These are phyloP conservation scores for Lactarius akahatsu DNA, from an alignment of 768 basidiomycete species.

Conservation along the genomic window DNA sequence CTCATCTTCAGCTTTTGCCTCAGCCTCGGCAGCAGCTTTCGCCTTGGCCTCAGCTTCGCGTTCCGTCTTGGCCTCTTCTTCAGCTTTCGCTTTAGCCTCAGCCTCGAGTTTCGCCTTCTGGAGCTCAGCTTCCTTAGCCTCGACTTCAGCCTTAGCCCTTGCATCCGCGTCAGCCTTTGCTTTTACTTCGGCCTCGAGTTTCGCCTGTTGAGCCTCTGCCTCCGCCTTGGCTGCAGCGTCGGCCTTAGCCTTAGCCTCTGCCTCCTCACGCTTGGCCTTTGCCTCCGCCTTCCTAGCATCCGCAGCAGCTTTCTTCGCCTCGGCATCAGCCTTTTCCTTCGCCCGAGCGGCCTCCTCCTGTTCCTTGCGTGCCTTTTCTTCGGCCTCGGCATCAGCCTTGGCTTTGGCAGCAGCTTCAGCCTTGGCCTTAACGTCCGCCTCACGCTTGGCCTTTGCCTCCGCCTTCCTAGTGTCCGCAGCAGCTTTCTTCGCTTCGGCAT, in stretches of 20 bases:
- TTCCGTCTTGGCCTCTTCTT: background rate
- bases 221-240: background rate
- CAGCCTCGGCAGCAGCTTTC: background rate
- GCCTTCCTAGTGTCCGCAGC: too few relatives aligned
- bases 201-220: background rate
- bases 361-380: background rate
- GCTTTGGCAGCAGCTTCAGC: background rate
- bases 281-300: background rate
- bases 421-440: background rate
- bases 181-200: background rate
- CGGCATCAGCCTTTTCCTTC: background rate
- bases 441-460: too few relatives aligned
- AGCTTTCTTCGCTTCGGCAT: background rate
- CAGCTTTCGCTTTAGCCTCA: background rate
- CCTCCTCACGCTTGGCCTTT: background rate
- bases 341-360: background rate
- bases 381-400: background rate
- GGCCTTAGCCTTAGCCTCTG: slow-evolving; percentile 2
- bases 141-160: background rate
- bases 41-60: background rate
- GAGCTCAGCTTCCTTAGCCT: background rate
- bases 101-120: background rate
- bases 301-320: background rate
- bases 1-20: background rate
- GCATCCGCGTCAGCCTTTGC: background rate